Evolutionary conservation across 2,329 filamentous ascomycete species (phyloP).

Genomic region (Rugonectria rugulosa): DNA sequence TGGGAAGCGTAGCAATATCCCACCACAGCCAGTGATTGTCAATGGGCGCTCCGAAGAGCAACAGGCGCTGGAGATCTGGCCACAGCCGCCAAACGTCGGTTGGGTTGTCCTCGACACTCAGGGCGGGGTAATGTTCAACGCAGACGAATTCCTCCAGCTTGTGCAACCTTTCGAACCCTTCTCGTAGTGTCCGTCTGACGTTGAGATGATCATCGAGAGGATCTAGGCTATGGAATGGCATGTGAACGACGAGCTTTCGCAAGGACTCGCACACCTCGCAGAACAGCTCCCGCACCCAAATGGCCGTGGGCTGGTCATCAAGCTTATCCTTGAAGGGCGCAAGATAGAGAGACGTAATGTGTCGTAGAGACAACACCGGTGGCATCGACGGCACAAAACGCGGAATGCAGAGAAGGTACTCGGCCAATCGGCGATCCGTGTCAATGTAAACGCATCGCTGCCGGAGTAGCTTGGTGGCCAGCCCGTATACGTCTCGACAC

Average conservation of each 20-base stretch:
- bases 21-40: constrained; percentile 50
- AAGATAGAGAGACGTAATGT: constrained; percentile 52
- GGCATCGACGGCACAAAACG: constrained; percentile 41
- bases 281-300: constrained; percentile 52
- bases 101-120: constrained; percentile 44
- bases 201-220: constrained; percentile 51
- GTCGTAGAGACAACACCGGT: constrained; percentile 38
- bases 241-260: constrained; percentile 55
- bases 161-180: constrained; percentile 54
- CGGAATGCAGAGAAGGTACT: constrained; percentile 45
- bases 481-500: constrained; percentile 49
- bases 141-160: constrained; percentile 57
- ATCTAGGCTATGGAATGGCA: constrained; percentile 54
- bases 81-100: constrained; percentile 53
- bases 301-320: constrained; percentile 50
- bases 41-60: constrained; percentile 51
- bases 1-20: constrained; percentile 46
- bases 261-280: constrained; percentile 49
- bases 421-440: constrained; percentile 44
- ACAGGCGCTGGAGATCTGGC: constrained; percentile 51
- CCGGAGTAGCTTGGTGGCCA: constrained; percentile 53
- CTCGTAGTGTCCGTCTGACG: constrained; percentile 49
- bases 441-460: constrained; percentile 55
- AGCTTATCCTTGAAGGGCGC: constrained; percentile 47
- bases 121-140: constrained; percentile 54